Evolutionary conservation across 768 basidiomycete genomes (phyloP), one percentile per base, ranked within the genome.

Genomic region (Russula foetens): DNA sequence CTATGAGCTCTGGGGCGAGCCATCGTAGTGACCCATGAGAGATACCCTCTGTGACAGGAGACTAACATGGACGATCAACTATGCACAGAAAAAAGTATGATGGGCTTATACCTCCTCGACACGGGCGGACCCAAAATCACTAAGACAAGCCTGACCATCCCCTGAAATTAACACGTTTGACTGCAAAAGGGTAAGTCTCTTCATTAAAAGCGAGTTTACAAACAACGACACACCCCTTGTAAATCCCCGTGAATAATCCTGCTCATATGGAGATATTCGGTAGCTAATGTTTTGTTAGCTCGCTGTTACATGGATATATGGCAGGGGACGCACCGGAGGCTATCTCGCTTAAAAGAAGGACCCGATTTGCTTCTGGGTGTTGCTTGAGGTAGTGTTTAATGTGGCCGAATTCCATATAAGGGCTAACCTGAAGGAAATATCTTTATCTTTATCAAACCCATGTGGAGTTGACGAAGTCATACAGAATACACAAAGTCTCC

Each of bases 1-100:
- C 31, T 23, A 63, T 29, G 17, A 65, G 58, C 21, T 65, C 62
- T 19, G 62, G 62, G n/a, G 62, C 64, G 17, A 59, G 56, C 58
- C 64, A 62, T 31, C 66, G 41, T 11, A 51, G 23, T 21, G 51
- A 52, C 11, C 45, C 50, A 41, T 66, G 31, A 24, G 29, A 44
- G 17, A 35, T 29, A 14, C 38, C 45, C 23, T 62, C 56, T 12
- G 51, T 35, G 45, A 41, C 29, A 29, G 29, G 23, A 26, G 31
- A 45, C 61, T 62, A 31, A 28, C 29, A 44, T 14, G 4, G 19
- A 35, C 2, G 23, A 11, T 62, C 24, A 56, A 35, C n/a, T 31
- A 23, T 28, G 6, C 19, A 23, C 5, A 46, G 26, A 1, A 33
- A 33, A 47, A 23, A 15, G 48, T 17, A 14, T 28, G 38, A 23